Conservation (phyloP, 148 eudicot species). For the Rhododendron molle region DNA sequence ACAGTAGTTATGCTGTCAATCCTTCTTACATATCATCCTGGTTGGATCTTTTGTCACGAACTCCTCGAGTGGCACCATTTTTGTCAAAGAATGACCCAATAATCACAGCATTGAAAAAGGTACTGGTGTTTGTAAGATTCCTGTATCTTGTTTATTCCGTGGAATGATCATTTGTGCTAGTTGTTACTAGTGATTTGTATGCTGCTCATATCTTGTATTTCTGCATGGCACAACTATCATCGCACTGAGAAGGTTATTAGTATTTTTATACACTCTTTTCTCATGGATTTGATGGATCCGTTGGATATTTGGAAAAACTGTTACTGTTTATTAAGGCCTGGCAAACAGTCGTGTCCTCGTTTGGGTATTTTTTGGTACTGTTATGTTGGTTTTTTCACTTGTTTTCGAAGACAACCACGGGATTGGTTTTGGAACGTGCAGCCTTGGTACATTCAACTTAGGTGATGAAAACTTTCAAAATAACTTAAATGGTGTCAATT, state of each 20-base stretch:
- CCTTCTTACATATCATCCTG: slow-evolving; percentile 75
- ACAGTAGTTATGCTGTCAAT: slow-evolving; percentile 73
- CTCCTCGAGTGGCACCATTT: slow-evolving; percentile 95
- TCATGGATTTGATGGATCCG: neutral
- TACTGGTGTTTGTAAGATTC: slow-evolving; percentile 12
- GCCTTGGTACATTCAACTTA: neutral
- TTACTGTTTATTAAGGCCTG: neutral
- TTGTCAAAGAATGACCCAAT: slow-evolving; percentile 79
- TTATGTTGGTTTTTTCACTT: neutral
- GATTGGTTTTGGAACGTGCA: neutral
- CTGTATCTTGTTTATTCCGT: neutral
- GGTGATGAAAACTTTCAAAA: neutral
- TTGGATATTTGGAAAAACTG: neutral
- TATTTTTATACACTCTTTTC: neutral
- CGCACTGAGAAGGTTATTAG: slow-evolving; percentile 62
- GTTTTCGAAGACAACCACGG: neutral
- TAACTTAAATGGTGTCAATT: neutral
- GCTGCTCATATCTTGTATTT: neutral
- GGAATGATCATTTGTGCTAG: neutral
- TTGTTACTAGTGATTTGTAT: neutral
- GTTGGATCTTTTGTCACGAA: slow-evolving; percentile 71
- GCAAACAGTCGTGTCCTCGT: neutral
- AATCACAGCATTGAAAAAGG: slow-evolving; percentile 77
- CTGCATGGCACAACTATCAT: slow-evolving; percentile 51
- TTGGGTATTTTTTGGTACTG: neutral